phyloP scores from a whole-genome alignment of 345 rosid genomes.

The Carallia brachiata region DNA sequence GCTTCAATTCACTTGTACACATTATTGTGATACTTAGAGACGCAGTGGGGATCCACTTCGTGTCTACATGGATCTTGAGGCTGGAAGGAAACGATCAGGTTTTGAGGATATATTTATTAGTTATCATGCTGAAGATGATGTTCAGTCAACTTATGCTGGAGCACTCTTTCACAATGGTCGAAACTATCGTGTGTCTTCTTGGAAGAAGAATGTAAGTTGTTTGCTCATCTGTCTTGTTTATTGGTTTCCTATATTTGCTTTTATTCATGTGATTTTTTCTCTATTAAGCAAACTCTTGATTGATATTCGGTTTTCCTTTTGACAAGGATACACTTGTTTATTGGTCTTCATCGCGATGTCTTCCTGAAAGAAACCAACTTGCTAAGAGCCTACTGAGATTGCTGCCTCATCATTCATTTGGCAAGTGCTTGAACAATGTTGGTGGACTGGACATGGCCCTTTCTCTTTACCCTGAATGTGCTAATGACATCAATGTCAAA shows the following conservation, averaged over 20 bases:
- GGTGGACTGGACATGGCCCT: conserved; percentile 71
- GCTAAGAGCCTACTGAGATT: conserved; percentile 64
- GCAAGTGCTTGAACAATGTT: conserved; percentile 91
- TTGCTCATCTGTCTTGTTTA: neutral
- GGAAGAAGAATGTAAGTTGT: conserved; percentile 61
- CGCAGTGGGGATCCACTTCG: conserved; percentile 79
- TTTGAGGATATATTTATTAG: conserved; percentile 80
- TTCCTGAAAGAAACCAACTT: conserved; percentile 59
- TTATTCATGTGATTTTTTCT: neutral
- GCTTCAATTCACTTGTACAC: too few relatives aligned
- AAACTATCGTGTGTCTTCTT: conserved; percentile 65
- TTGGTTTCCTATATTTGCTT: neutral
- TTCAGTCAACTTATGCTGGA: conserved; percentile 88
- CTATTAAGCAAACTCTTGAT: neutral
- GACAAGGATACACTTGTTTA: conserved; percentile 65
- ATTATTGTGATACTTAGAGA: conserved; percentile 44
- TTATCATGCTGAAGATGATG: conserved; percentile 85
- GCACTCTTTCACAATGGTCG: conserved; percentile 85
- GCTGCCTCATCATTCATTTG: conserved; percentile 84
- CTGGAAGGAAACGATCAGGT: conserved; percentile 82
- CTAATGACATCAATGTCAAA: conserved; percentile 32
- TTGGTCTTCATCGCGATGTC: conserved; percentile 96
- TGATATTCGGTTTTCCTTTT: conserved; percentile 6
- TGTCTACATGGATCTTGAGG: conserved; percentile 93
- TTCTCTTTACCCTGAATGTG: conserved; percentile 70